Evolutionary conservation across 306 rosid species (phyloP).

Genomic region (Alnus glutinosa): DNA sequence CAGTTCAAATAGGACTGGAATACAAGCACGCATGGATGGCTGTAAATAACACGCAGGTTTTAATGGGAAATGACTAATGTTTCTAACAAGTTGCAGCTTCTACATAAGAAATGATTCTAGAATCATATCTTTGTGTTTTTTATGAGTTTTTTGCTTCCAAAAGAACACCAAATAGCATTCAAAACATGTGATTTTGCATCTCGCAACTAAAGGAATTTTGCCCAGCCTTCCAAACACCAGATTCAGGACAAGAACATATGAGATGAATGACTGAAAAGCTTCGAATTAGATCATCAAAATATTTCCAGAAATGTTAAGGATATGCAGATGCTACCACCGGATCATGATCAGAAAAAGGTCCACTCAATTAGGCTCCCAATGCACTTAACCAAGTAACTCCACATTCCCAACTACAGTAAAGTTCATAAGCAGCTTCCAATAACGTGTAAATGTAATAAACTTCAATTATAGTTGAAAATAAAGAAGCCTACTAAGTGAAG

Average conservation of each 20-base stretch:
- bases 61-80: background rate
- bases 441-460: background rate
- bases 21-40: background rate
- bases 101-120: background rate
- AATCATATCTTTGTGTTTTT: background rate
- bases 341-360: background rate
- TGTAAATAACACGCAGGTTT: background rate
- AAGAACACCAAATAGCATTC: background rate
- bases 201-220: background rate
- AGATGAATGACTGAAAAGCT: background rate
- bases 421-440: background rate
- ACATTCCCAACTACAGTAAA: background rate
- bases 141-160: too few species aligned
- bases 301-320: background rate
- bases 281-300: background rate
- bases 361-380: background rate
- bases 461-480: background rate
- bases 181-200: background rate
- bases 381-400: slow-evolving; percentile 4
- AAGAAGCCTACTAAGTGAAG: background rate
- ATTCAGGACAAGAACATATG: background rate
- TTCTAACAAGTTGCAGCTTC: background rate
- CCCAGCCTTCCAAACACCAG: background rate
- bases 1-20: background rate
- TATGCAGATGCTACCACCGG: slow-evolving; percentile 7